Base-by-base conservation (phyloP, 2,329 filamentous ascomycete species). In the Ascochyta clinopodiicola region DNA sequence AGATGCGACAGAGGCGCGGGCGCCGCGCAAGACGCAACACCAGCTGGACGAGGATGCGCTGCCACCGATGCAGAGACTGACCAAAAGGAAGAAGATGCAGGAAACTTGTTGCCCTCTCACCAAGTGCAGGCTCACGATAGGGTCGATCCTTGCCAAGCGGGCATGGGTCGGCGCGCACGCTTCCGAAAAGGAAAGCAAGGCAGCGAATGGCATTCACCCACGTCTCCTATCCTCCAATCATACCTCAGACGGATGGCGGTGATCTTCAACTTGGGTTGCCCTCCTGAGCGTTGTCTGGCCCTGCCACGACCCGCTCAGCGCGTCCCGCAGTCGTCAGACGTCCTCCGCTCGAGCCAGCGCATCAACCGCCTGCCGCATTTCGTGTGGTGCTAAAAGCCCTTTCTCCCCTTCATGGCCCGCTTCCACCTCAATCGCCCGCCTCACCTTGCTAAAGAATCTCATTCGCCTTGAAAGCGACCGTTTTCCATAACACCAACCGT, bases 291-390 rank as follows among this genome's bases (percentile, higher is more conserved):
- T 60, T 55, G 57, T 63, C 56, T 67, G 55, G 62, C 51, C 60
- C 59, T 61, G 50, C 47, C 48, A 56, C 56, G 54, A 62, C 63
- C 45, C 60, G 62, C 61, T 57, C 56, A 63, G 53, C 58, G 56
- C 52, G 57, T 56, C 60, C 59, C 60, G 57, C 63, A 60, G 52
- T 65, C 60, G 62, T 70, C 66, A 68, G 66, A 67, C 63, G 58
- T 64, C 54, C 59, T 66, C 59, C 60, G 56, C 63, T 60, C 63
- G 68, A 68, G 71, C 71, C 71, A 73, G 57, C 70, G 63, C 70
- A 73, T 71, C 71, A 61, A 51, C 43, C 37, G 44, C 52, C 44
- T 48, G 48, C 38, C 55, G 53, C 61, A 51, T 40, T 31, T 60
- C 43, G 47, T 9, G 46, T 51, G 43, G 46, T 50, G 52, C 66